Base-by-base conservation (phyloP, 2,329 filamentous ascomycete genomes). In the Orbilia quercus region DNA sequence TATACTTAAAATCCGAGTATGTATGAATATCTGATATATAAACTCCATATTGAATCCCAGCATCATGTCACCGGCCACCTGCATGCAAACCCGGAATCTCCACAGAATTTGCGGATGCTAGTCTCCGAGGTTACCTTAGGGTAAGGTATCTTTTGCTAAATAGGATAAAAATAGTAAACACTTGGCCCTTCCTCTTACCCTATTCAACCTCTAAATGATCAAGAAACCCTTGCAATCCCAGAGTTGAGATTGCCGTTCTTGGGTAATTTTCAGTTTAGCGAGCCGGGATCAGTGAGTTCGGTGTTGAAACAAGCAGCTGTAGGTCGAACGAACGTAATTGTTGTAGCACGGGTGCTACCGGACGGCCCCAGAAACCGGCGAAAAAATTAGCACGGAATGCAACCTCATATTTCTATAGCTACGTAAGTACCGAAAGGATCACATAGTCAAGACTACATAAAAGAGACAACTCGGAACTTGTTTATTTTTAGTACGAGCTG, bases 91-190 rank as follows among this genome's bases (percentile, higher is more conserved):
- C 9, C 20, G 45, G 20, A 25, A 31, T 50, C 45, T 12, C n/a
- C 45, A 50, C 45, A 50, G 45, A 28, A 50, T 25, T 25, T 20
- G 16, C 23, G 20, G 23, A 14, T 50, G 6, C n/a, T 50, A 28
- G 45, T 50, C 45, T 50, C 45, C 45, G 45, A 50, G 20, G 45
- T 50, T 50, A 50, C 45, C 16, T 28, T 14, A 50, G 7, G 45
- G 20, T 50, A 50, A 50, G 45, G 45, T 50, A 50, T 25, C 45
- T 50, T 14, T 25, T 22, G 16, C 16, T 42, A 20, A 25, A 25
- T 25, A n/a, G 22, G 38, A 25, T 50, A 50, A 50, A 50, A 50
- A 50, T 50, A 50, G 45, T 25, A 50, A n/a, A 25, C 11, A 25
- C 45, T 25, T 25, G 45, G 38, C 45, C 45, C 14, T 50, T 22